These are phyloP conservation scores for Fragilariopsis cylindrus DNA, from an alignment of 108 stramenopile species.

Conservation along the genomic window DNA sequence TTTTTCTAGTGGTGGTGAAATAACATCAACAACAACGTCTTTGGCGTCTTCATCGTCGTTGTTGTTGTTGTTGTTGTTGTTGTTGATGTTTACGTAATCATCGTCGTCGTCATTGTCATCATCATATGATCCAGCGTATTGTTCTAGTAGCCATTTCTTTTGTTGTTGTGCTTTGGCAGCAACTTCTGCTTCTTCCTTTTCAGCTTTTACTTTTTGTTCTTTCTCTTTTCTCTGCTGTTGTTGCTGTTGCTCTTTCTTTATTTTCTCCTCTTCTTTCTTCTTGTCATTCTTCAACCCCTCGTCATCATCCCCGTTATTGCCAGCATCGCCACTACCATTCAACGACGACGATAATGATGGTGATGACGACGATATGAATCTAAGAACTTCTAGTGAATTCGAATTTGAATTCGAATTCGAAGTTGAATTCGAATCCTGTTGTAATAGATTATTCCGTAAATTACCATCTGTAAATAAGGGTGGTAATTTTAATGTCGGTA, in stretches of 20 bases:
- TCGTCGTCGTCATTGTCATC: conserved; percentile 20
- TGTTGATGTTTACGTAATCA: background rate
- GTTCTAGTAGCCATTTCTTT: conserved; percentile 50
- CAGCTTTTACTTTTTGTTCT: background rate
- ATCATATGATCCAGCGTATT: conserved; percentile 45
- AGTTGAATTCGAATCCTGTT: background rate
- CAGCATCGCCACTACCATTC: too few relatives aligned
- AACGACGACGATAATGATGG: background rate
- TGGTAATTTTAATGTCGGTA: conserved; percentile 53
- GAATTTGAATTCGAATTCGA: background rate
- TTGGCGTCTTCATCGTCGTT: too few relatives aligned
- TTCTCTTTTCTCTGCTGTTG: conserved; percentile 1
- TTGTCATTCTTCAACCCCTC: background rate
- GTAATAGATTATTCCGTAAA: conserved; percentile 17
- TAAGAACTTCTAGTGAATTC: conserved; percentile 13
- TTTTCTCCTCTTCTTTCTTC: conserved; percentile 1
- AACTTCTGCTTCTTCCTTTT: conserved; percentile 1
- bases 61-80: background rate
- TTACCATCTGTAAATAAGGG: conserved; percentile 51
- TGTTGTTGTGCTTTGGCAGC: conserved; percentile 4
- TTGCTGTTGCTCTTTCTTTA: conserved; percentile 4
- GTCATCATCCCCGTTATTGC: background rate
- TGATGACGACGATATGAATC: background rate
- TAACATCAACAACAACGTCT: background rate
- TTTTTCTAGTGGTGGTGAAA: conserved; percentile 16